Evolutionary conservation across 1,284 basidiomycete genomes (phyloP), one percentile per base, ranked within the genome.

Genomic region (Irpex sp.): DNA sequence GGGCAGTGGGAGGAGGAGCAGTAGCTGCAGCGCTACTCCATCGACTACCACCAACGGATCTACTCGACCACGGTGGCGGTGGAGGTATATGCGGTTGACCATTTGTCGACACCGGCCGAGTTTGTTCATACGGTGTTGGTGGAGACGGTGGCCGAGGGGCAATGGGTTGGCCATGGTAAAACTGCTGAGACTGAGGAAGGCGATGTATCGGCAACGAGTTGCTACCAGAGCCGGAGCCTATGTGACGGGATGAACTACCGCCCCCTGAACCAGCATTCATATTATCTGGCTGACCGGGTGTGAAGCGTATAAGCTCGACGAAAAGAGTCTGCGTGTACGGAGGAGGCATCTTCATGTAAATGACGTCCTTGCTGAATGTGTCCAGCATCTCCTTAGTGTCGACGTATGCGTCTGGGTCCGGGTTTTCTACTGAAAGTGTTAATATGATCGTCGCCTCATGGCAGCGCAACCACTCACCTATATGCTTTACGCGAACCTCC

Each of bases 361-460:
- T 78, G 63, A 92, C 77, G 26, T 88, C 86, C 69, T 85, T 88
- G 77, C 88, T 89, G 71, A 84, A 89, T 17, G 79, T 85, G 61
- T 91, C 87, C 36, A 92, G 74, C 86, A 92, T 93, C 65, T 84
- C 83, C 67, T 83, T 81, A 2, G 84, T 86, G 69, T 92, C 84
- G 47, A 92, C 85, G 70, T 88, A 92, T 1, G 81, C 76, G 57
- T 88, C 85, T 0, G 69, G 71, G 37, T 82, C 80, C 64, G 67
- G 74, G 54, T 81, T 78, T 59, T 83, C 84, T 81, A 70, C 58
- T 62, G 21, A 40, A 36, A 54, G 26, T 71, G 49, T 59, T 44
- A 65, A 60, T 37, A 61, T 15, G 38, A 54, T 66, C n/a, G 67
- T 21, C 60, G 59, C 59, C 7, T 21, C 63, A 60, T 49, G 26